Evolutionary conservation across 1,284 basidiomycete species (phyloP).

Genomic region (Ganoderma sp.): DNA sequence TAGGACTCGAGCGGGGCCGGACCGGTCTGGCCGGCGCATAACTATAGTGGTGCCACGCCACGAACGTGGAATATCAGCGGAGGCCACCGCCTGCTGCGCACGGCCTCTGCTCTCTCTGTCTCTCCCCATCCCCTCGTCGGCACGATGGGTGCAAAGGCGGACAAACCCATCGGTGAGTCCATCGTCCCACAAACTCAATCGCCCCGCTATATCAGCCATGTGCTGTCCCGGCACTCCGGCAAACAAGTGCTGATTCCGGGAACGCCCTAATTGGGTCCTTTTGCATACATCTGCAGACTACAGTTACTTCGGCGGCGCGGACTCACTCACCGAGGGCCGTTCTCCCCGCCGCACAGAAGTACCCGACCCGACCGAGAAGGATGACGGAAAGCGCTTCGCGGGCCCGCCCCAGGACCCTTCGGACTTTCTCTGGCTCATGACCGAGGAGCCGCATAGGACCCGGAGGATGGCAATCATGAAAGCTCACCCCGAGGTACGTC

Average conservation of each 20-base stretch:
- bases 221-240: background rate
- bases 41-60: background rate
- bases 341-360: slow-evolving; percentile 65
- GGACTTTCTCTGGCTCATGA: slow-evolving; percentile 95
- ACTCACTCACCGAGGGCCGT: slow-evolving; percentile 66
- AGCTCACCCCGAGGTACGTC: slow-evolving; percentile 86
- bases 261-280: background rate
- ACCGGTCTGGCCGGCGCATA: background rate
- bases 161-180: slow-evolving; percentile 21
- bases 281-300: slow-evolving; percentile 53
- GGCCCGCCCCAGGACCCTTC: slow-evolving; percentile 70
- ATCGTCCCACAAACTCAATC: slow-evolving; percentile 1
- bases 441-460: slow-evolving; percentile 94
- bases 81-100: background rate
- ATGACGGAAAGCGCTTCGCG: slow-evolving; percentile 50
- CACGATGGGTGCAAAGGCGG: slow-evolving; percentile 18
- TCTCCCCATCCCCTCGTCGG: slow-evolving; percentile 4
- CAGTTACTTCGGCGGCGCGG: slow-evolving; percentile 81
- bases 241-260: slow-evolving; percentile 12
- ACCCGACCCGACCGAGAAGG: slow-evolving; percentile 44
- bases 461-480: slow-evolving; percentile 91
- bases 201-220: background rate
- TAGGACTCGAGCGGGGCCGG: background rate
- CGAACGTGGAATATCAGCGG: slow-evolving; percentile 1
- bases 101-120: slow-evolving; percentile 7